These are phyloP conservation scores for Hypoxylon trugodes DNA, from an alignment of 495 filamentous ascomycete genomes.

Conservation along the genomic window DNA sequence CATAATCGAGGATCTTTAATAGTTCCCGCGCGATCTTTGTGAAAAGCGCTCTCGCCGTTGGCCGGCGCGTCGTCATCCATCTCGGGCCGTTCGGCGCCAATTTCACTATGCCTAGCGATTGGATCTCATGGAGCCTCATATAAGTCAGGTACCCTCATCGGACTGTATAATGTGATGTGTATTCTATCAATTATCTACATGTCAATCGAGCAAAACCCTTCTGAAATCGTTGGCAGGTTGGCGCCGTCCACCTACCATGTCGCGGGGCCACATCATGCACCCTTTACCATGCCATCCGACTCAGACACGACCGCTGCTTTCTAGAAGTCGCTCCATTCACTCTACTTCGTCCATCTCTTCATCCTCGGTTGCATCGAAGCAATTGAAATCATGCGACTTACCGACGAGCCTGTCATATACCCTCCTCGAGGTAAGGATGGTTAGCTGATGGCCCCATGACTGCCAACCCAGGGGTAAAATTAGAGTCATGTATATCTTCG, in stretches of 20 bases:
- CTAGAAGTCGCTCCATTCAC: slow-evolving; percentile 57
- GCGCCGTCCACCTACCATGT: slow-evolving; percentile 42
- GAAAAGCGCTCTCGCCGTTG: slow-evolving; percentile 50
- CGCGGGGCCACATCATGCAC: slow-evolving; percentile 46
- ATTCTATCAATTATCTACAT: slow-evolving; percentile 48
- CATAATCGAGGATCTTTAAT: slow-evolving; percentile 28
- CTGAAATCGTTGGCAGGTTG: slow-evolving; percentile 45
- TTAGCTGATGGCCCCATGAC: not conserved
- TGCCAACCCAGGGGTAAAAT: not conserved
- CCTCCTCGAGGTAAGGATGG: slow-evolving; percentile 21
- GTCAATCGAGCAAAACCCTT: slow-evolving; percentile 51
- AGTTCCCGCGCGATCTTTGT: slow-evolving; percentile 53
- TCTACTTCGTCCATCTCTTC: slow-evolving; percentile 56
- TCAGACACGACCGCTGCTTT: slow-evolving; percentile 52
- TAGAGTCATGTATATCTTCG: slow-evolving; percentile 45
- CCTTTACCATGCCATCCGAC: slow-evolving; percentile 42
- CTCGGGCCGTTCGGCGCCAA: slow-evolving; percentile 43
- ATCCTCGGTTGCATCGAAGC: slow-evolving; percentile 47
- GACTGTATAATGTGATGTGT: slow-evolving; percentile 45
- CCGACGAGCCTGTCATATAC: slow-evolving; percentile 55
- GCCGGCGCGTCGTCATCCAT: slow-evolving; percentile 48
- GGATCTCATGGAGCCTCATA: slow-evolving; percentile 55
- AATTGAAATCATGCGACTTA: slow-evolving; percentile 48
- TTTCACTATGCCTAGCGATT: slow-evolving; percentile 54
- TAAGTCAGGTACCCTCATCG: slow-evolving; percentile 45